Evolutionary conservation across 1,284 basidiomycete species (phyloP).

Genomic region (Macrocybe sp.): DNA sequence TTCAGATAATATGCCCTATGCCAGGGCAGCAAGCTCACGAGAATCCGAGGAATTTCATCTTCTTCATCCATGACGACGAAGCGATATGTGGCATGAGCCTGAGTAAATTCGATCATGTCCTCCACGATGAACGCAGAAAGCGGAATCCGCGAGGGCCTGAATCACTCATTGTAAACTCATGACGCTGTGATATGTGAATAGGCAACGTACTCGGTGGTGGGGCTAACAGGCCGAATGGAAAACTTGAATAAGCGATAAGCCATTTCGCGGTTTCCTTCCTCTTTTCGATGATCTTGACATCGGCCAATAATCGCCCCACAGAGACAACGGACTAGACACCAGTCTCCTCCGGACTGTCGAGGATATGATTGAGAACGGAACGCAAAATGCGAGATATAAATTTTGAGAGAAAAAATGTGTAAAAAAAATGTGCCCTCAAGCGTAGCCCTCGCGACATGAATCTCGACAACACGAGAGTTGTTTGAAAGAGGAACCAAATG

Average conservation of each 20-base stretch:
- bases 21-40: slow-evolving; percentile 43
- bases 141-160: slow-evolving; percentile 60
- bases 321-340: slow-evolving; percentile 63
- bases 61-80: slow-evolving; percentile 84
- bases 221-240: slow-evolving; percentile 69
- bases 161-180: slow-evolving; percentile 1
- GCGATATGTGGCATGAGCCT: slow-evolving; percentile 86
- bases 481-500: slow-evolving; percentile 52
- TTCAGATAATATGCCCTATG: not conserved
- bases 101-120: slow-evolving; percentile 83
- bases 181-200: not conserved
- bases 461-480: slow-evolving; percentile 74
- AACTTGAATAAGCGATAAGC: slow-evolving; percentile 77
- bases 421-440: slow-evolving; percentile 57
- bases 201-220: slow-evolving; percentile 51
- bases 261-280: slow-evolving; percentile 31
- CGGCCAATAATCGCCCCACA: slow-evolving; percentile 78
- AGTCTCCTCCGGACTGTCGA: slow-evolving; percentile 51
- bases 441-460: slow-evolving; percentile 79
- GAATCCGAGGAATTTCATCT: slow-evolving; percentile 68
- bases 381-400: slow-evolving; percentile 14
- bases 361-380: slow-evolving; percentile 3
- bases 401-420: slow-evolving; percentile 6
- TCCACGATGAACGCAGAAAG: slow-evolving; percentile 81
- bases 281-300: slow-evolving; percentile 45